Evolutionary conservation across 305 asterid genomes (phyloP).

Genomic region (Plantago rigida): DNA sequence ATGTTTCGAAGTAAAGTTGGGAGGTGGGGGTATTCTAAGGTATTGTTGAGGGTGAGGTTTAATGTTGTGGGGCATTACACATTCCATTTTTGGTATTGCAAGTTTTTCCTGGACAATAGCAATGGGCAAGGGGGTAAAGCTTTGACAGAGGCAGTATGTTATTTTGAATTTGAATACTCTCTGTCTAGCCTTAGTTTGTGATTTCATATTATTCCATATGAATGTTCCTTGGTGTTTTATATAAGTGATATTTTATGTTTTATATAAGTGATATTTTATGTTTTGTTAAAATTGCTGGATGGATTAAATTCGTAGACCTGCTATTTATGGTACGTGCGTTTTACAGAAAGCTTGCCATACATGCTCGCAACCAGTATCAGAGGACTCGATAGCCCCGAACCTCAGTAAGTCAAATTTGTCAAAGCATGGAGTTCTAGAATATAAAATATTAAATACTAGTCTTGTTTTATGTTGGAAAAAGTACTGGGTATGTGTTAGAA

Average conservation of each 20-base stretch:
- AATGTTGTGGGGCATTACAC: too few species aligned
- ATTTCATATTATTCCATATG: background rate
- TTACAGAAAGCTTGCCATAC: constrained; percentile 79
- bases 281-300: constrained; percentile 10
- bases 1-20: too few species aligned
- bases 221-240: constrained; percentile 15
- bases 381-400: constrained; percentile 65
- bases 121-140: too few species aligned
- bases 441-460: constrained; percentile 2
- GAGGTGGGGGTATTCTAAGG: too few species aligned
- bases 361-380: constrained; percentile 66
- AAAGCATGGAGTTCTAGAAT: background rate
- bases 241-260: constrained; percentile 16
- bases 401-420: constrained; percentile 54
- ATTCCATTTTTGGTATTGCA: too few species aligned
- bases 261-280: constrained; percentile 14
- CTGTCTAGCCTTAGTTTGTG: background rate
- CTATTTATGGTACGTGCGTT: constrained; percentile 29
- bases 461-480: constrained; percentile 9
- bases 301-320: constrained; percentile 11
- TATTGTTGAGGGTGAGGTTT: too few species aligned
- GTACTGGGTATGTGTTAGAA: too few species aligned
- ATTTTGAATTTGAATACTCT: background rate
- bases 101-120: too few species aligned
- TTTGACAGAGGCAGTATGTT: background rate